Conservation (phyloP, 257 asterid genomes). For the Jasminum sambac region DNA sequence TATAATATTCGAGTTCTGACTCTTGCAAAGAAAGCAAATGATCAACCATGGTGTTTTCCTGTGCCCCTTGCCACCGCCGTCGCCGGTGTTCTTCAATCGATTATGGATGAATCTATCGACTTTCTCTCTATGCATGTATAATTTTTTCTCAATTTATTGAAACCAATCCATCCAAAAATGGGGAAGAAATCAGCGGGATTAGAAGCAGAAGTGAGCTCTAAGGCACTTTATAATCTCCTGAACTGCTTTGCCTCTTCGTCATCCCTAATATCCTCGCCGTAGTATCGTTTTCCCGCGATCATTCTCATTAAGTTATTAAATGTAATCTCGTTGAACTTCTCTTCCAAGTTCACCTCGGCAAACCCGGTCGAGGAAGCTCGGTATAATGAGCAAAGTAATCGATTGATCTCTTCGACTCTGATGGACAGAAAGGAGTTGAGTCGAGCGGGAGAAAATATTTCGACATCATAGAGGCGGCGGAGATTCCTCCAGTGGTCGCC, state of each 20-base stretch:
- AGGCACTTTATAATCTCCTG: constrained; percentile 9
- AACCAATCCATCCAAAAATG: constrained; percentile 14
- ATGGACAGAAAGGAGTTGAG: constrained; percentile 21
- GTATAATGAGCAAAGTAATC: too few relatives aligned
- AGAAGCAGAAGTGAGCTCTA: constrained; percentile 15
- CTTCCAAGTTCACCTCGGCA: too few relatives aligned
- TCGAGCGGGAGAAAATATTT: constrained; percentile 25
- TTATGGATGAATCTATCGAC: constrained; percentile 21
- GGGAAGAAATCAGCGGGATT: constrained; percentile 34
- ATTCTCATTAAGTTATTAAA: constrained; percentile 37
- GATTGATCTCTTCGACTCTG: too few relatives aligned
- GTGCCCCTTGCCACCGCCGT: not conserved
- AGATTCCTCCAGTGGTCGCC: constrained; percentile 31
- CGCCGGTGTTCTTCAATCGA: constrained; percentile 29
- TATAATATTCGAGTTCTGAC: constrained; percentile 14
- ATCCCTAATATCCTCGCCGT: constrained; percentile 24
- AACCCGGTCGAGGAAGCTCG: too few relatives aligned
- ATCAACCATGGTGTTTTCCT: constrained; percentile 21
- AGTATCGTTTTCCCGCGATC: constrained; percentile 33
- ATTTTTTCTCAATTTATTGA: constrained; percentile 23
- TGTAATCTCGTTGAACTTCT: too few relatives aligned
- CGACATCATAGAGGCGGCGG: constrained; percentile 21
- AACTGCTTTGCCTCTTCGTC: constrained; percentile 28
- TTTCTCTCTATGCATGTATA: constrained; percentile 8
- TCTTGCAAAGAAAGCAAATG: constrained; percentile 25